Conservation (phyloP, 352 stramenopile species). For the Globisporangium nagaii region DNA sequence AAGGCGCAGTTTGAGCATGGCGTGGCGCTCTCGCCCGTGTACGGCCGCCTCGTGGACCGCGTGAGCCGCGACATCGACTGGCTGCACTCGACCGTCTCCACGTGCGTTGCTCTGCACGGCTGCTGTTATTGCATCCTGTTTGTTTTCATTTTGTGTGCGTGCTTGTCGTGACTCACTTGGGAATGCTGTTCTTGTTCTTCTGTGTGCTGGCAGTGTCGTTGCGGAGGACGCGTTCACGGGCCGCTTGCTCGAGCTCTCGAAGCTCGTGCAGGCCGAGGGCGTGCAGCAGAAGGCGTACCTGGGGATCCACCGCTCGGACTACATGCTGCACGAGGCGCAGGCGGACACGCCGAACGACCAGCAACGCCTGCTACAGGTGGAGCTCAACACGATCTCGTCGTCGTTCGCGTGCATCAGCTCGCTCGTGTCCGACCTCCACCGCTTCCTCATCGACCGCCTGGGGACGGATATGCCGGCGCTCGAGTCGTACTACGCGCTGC, state of each 20-base stretch:
- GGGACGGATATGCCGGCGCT: conserved; percentile 42
- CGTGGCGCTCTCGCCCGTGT: conserved; percentile 60
- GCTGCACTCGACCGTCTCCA: conserved; percentile 65
- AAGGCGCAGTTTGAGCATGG: conserved; percentile 60
- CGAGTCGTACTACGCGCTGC: conserved; percentile 44
- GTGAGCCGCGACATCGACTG: conserved; percentile 77
- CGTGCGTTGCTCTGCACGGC: conserved; percentile 5
- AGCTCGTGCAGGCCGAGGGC: conserved; percentile 55
- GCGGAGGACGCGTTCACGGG: conserved; percentile 85
- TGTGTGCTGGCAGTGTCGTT: conserved; percentile 37
- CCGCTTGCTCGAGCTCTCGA: conserved; percentile 74
- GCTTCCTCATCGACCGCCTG: conserved; percentile 52
- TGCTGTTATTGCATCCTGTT: too few species aligned
- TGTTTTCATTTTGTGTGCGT: neutral
- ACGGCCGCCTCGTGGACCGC: conserved; percentile 71
- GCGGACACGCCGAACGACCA: conserved; percentile 21
- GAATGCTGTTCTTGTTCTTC: neutral
- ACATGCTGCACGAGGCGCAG: conserved; percentile 91
- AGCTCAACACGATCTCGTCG: conserved; percentile 98
- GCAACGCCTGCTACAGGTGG: conserved; percentile 90
- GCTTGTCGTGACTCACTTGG: neutral
- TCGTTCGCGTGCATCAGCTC: conserved; percentile 95
- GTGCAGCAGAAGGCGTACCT: conserved; percentile 80
- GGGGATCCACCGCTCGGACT: conserved; percentile 91
- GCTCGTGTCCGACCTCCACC: conserved; percentile 90